Conservation (phyloP, 1,284 basidiomycete species). For the Boletus semigastroideus region DNA sequence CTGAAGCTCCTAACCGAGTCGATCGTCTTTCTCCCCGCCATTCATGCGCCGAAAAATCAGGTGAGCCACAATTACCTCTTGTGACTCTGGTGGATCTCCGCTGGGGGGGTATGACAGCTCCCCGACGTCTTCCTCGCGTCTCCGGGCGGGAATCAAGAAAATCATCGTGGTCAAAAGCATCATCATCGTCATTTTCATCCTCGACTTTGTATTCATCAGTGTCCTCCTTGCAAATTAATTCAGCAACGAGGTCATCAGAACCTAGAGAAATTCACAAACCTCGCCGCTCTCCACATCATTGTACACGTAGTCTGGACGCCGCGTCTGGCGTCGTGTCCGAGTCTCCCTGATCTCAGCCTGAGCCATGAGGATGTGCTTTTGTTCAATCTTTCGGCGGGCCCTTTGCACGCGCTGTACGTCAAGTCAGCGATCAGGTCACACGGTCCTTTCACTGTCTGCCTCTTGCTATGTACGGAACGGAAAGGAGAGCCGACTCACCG, state of each 20-base stretch:
- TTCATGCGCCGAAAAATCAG: slow-evolving; percentile 48
- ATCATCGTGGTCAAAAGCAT: slow-evolving; percentile 53
- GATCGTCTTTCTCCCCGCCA: slow-evolving; percentile 78
- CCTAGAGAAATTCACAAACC: slow-evolving; percentile 38
- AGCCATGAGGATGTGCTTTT: slow-evolving; percentile 59
- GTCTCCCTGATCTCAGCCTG: slow-evolving; percentile 77
- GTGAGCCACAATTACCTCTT: slow-evolving; percentile 52
- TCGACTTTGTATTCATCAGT: slow-evolving; percentile 65
- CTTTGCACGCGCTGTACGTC: slow-evolving; percentile 62
- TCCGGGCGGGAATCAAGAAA: slow-evolving; percentile 42
- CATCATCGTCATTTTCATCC: slow-evolving; percentile 64
- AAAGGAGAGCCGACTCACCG: slow-evolving; percentile 48
- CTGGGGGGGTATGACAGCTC: slow-evolving; percentile 38
- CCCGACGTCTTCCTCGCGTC: slow-evolving; percentile 36
- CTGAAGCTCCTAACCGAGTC: slow-evolving; percentile 56
- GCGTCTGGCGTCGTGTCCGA: slow-evolving; percentile 66
- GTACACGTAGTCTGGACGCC: slow-evolving; percentile 77
- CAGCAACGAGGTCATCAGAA: slow-evolving; percentile 15
- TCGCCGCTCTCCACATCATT: slow-evolving; percentile 63
- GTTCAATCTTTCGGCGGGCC: slow-evolving; percentile 65
- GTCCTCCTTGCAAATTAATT: slow-evolving; percentile 48
- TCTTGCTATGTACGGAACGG: slow-evolving; percentile 10
- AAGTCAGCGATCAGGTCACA: slow-evolving; percentile 28
- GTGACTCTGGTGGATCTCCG: slow-evolving; percentile 64
- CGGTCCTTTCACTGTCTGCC: slow-evolving; percentile 13